A percentile compares a stretch with the other conserved stretches of the same genome.
These are phyloP conservation scores for Parmelia sp. DNA, from an alignment of 495 filamentous ascomycete genomes.

Conservation along the genomic window DNA sequence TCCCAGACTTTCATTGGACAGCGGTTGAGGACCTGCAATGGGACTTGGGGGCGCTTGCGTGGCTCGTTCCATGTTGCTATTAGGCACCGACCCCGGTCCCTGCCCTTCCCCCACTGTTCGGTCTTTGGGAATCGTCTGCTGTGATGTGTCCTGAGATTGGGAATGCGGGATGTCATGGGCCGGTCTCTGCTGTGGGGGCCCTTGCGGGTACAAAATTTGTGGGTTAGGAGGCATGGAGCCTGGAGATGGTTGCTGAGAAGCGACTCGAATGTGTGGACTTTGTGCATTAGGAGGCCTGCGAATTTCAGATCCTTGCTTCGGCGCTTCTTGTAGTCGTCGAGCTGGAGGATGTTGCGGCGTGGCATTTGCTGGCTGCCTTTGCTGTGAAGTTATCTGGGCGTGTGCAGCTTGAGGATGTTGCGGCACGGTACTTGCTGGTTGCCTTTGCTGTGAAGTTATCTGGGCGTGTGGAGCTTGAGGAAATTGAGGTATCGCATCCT, in stretches of 20 bases:
- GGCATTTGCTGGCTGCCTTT: not conserved
- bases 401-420: not conserved
- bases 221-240: not conserved
- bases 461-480: not conserved
- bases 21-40: not conserved
- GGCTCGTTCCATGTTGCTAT: not conserved
- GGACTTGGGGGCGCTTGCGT: not conserved
- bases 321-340: not conserved
- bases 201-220: not conserved
- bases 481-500: not conserved
- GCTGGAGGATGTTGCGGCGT: not conserved
- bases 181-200: not conserved
- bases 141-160: not conserved
- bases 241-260: constrained; percentile 6
- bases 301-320: not conserved
- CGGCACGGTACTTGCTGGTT: not conserved
- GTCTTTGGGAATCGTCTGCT: not conserved
- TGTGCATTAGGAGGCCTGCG: not conserved
- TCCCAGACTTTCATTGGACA: not conserved
- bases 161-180: not conserved
- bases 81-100: not conserved
- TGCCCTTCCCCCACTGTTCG: not conserved
- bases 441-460: not conserved
- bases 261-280: not conserved
- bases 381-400: not conserved